Conservation (phyloP, 2,329 filamentous ascomycete species). For the Cordyceps cateniannulata region DNA sequence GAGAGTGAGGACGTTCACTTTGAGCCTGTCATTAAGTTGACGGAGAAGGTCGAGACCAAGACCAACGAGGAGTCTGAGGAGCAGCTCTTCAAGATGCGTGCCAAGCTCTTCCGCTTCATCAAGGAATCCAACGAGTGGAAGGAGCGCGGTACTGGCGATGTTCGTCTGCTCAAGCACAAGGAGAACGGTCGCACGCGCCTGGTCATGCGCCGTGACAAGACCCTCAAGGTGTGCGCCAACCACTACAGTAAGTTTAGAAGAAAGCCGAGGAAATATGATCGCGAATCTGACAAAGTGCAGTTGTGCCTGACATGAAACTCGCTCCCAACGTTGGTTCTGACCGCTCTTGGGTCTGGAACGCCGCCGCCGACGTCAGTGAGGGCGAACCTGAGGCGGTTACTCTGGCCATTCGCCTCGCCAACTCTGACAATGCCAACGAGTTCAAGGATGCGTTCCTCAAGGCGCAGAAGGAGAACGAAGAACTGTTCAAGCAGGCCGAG, state of each 20-base stretch:
- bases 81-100: constrained; percentile 98
- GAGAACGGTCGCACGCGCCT: constrained; percentile 96
- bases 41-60: constrained; percentile 93
- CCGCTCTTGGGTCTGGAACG: constrained; percentile 99
- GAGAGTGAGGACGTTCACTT: constrained; percentile 95
- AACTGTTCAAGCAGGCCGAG: constrained; percentile 58
- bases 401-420: constrained; percentile 94
- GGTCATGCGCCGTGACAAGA: constrained; percentile 99
- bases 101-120: constrained; percentile 98
- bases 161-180: constrained; percentile 95
- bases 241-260: constrained; percentile 77
- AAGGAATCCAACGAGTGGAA: constrained; percentile 93
- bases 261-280: neutral
- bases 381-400: constrained; percentile 95
- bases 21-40: constrained; percentile 91
- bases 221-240: constrained; percentile 99
- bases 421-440: constrained; percentile 92
- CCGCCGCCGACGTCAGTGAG: constrained; percentile 94
- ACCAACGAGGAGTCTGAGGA: constrained; percentile 98
- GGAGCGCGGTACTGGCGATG: constrained; percentile 95
- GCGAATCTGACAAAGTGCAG: constrained; percentile 28
- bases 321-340: constrained; percentile 96
- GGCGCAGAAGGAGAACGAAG: constrained; percentile 94
- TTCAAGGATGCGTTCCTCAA: constrained; percentile 98
- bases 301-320: constrained; percentile 98